Evolutionary conservation across 2,329 filamentous ascomycete genomes (phyloP).

Genomic region (Penicillium glabrum): DNA sequence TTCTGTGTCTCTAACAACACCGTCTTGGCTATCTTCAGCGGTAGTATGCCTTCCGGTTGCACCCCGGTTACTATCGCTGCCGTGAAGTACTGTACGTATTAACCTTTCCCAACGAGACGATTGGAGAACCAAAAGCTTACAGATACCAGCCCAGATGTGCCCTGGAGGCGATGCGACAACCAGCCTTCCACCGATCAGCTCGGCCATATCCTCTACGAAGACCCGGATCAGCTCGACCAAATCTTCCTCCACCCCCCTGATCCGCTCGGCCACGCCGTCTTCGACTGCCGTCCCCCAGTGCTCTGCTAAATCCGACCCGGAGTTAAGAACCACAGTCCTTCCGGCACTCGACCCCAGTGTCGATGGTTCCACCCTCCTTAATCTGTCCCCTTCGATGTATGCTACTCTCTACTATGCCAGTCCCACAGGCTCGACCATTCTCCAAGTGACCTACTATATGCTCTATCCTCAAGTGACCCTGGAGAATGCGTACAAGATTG

Average conservation of each 20-base stretch:
- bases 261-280: background rate
- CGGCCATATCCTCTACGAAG: background rate
- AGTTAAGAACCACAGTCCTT: background rate
- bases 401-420: background rate
- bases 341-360: background rate
- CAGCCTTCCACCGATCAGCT: background rate
- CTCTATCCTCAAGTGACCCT: background rate
- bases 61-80: background rate
- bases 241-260: background rate
- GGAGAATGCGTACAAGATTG: background rate
- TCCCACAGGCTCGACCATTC: background rate
- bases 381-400: background rate
- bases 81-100: background rate
- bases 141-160: background rate
- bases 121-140: background rate
- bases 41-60: background rate
- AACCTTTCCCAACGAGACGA: background rate
- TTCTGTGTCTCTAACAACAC: background rate
- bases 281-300: background rate
- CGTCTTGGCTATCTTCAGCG: background rate
- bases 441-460: background rate
- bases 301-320: background rate
- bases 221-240: too few relatives aligned
- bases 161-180: background rate
- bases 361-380: background rate